Evolutionary conservation across 2,329 filamentous ascomycete genomes (phyloP).

Genomic region (Pseudogymnoascus sp.): DNA sequence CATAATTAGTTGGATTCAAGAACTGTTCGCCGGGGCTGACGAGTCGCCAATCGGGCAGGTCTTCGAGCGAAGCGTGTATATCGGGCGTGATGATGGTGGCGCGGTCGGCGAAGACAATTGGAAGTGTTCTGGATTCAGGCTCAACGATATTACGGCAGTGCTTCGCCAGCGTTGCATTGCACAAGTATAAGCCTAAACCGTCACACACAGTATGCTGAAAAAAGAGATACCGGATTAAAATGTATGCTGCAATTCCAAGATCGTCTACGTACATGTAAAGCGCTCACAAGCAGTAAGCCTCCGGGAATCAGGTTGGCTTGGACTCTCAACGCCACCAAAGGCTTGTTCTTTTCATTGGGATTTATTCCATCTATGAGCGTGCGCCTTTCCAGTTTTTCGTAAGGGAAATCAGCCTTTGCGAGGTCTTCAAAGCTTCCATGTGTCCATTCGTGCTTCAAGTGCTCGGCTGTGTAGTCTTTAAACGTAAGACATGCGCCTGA

Average conservation of each 20-base stretch:
- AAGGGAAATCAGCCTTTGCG: neutral
- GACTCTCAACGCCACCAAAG: neutral
- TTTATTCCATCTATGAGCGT: neutral
- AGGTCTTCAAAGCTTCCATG: constrained; percentile 9
- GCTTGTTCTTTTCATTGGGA: neutral
- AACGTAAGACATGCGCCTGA: neutral
- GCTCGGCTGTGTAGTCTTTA: neutral
- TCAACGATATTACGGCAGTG: neutral
- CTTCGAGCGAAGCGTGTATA: neutral
- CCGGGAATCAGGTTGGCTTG: constrained; percentile 6
- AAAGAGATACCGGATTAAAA: neutral
- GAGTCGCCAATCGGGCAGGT: constrained; percentile 2
- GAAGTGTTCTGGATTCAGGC: neutral
- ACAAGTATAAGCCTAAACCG: constrained; percentile 2
- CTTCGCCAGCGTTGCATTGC: neutral
- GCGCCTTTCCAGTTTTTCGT: neutral
- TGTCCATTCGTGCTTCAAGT: constrained; percentile 1
- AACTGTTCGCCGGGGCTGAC: neutral
- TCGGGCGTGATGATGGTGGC: neutral
- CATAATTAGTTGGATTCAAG: neutral
- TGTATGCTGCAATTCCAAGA: neutral
- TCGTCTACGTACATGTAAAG: constrained; percentile 7
- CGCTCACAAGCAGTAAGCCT: neutral
- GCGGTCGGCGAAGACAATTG: neutral
- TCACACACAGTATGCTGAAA: constrained; percentile 2